These are phyloP conservation scores for Colletotrichum tamarilloi DNA, from an alignment of 2,329 filamentous ascomycete species.

Conservation along the genomic window DNA sequence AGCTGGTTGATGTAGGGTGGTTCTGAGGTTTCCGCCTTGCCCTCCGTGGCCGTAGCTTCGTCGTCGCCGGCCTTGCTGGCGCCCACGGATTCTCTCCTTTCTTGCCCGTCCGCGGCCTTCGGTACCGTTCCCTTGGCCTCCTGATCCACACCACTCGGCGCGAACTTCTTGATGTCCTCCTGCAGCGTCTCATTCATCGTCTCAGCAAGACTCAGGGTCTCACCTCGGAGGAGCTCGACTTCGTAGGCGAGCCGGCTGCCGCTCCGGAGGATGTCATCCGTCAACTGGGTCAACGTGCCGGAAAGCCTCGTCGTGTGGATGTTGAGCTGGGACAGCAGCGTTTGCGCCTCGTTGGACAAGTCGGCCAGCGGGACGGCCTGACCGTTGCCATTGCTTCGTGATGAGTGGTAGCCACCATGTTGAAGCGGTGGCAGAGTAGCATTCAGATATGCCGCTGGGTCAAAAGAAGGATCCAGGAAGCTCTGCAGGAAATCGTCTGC, in stretches of 20 bases:
- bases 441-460: constrained; percentile 89
- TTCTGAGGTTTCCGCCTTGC: constrained; percentile 48
- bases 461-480: constrained; percentile 82
- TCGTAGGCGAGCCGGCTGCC: constrained; percentile 92
- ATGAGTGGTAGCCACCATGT: constrained; percentile 45
- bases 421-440: constrained; percentile 77
- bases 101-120: constrained; percentile 25
- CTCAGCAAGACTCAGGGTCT: constrained; percentile 84
- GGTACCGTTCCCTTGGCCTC: constrained; percentile 32
- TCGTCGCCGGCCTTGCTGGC: constrained; percentile 18
- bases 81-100: constrained; percentile 17
- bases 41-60: constrained; percentile 33
- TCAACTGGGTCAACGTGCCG: constrained; percentile 84
- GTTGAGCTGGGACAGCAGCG: constrained; percentile 87
- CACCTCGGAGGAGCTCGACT: constrained; percentile 91
- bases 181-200: constrained; percentile 78
- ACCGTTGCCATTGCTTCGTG: constrained; percentile 37
- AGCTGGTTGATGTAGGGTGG: constrained; percentile 81
- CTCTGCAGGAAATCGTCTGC: constrained; percentile 78
- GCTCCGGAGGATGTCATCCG: constrained; percentile 93
- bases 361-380: constrained; percentile 74
- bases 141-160: constrained; percentile 62
- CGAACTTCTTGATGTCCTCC: constrained; percentile 78
- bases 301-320: constrained; percentile 88
- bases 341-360: constrained; percentile 83